phyloP scores from a whole-genome alignment of 169 alveolate species.

The Eimeria maxima region DNA sequence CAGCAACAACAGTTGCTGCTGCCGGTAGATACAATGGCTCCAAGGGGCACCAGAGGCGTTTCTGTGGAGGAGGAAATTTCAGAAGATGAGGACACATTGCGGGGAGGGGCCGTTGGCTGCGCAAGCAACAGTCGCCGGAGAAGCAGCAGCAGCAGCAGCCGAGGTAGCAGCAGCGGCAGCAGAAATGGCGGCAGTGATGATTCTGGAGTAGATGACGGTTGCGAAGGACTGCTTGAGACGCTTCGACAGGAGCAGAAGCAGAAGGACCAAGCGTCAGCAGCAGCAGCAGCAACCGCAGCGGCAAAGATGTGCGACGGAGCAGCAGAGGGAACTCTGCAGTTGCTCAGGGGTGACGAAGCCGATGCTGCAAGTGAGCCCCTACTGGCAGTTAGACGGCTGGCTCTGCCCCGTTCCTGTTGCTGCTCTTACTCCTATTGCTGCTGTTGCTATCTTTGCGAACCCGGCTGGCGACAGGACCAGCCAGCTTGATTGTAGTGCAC shows the following conservation, averaged over 20 bases:
- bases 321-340: conserved; percentile 57
- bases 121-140: neutral
- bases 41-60: neutral
- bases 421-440: neutral
- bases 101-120: neutral
- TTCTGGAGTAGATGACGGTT: conserved; percentile 1
- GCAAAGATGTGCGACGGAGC: conserved; percentile 17
- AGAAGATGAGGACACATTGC: neutral
- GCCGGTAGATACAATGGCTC: neutral
- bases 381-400: neutral
- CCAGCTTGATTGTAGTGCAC: too few species aligned
- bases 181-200: conserved; percentile 14
- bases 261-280: too few species aligned
- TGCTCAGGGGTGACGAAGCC: neutral
- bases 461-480: neutral
- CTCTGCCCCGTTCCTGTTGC: neutral
- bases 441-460: neutral
- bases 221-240: neutral
- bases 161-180: neutral
- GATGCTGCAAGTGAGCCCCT: neutral
- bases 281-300: neutral
- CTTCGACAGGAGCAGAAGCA: neutral
- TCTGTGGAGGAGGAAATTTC: neutral
- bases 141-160: too few species aligned
- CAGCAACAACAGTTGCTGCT: neutral